These are phyloP conservation scores for Solanum hybrid DNA, from an alignment of 305 asterid species.

Conservation along the genomic window DNA sequence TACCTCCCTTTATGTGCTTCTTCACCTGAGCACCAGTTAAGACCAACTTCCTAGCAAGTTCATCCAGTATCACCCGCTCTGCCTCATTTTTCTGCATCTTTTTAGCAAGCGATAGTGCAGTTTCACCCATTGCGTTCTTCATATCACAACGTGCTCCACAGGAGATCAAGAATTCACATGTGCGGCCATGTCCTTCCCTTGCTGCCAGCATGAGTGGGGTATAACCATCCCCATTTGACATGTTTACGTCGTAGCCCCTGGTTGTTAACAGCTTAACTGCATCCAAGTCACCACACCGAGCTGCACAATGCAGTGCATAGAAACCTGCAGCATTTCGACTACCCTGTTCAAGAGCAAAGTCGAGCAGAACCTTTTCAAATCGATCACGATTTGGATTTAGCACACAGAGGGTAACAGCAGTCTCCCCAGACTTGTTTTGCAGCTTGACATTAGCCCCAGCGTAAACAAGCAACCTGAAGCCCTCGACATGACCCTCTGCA, in stretches of 20 bases:
- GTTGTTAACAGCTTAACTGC: constrained; percentile 51
- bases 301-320: constrained; percentile 69
- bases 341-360: constrained; percentile 70
- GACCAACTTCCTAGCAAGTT: constrained; percentile 51
- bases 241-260: constrained; percentile 57
- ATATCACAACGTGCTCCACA: constrained; percentile 41
- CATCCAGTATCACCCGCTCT: constrained; percentile 42
- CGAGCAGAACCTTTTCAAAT: constrained; percentile 71
- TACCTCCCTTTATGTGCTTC: constrained; percentile 78
- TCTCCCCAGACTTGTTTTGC: constrained; percentile 50
- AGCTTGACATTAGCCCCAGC: constrained; percentile 80
- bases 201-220: constrained; percentile 89
- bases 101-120: constrained; percentile 64
- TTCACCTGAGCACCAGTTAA: constrained; percentile 32
- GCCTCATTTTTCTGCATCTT: constrained; percentile 27
- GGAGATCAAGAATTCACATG: constrained; percentile 50
- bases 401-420: constrained; percentile 47
- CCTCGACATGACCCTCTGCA: constrained; percentile 62
- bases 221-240: constrained; percentile 54
- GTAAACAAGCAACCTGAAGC: constrained; percentile 60
- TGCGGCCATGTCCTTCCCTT: constrained; percentile 47
- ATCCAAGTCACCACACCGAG: constrained; percentile 50
- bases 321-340: constrained; percentile 56
- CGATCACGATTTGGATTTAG: constrained; percentile 41
- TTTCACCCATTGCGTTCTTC: constrained; percentile 49